These are phyloP conservation scores for Erodium moschatum DNA, from an alignment of 441 rosid genomes.

Conservation along the genomic window DNA sequence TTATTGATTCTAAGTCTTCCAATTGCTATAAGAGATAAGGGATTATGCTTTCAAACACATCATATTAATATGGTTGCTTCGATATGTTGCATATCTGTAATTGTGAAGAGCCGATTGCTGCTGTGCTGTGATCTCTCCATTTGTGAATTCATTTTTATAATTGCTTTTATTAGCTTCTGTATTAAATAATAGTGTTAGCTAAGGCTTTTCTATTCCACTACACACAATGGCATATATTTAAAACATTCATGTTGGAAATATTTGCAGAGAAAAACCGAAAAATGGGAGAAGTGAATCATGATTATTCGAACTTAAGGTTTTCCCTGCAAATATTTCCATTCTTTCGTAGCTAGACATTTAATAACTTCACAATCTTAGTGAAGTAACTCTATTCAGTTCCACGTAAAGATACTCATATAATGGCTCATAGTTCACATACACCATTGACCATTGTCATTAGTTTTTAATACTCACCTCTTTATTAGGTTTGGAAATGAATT, in stretches of 20 bases:
- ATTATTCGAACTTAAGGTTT: too few relatives aligned
- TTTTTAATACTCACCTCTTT: neutral
- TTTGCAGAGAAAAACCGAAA: too few relatives aligned
- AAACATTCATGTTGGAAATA: too few relatives aligned
- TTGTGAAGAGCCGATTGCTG: neutral
- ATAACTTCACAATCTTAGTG: neutral
- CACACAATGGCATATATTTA: too few relatives aligned
- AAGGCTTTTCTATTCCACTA: too few relatives aligned
- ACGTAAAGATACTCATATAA: neutral
- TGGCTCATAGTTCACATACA: neutral
- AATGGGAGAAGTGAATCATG: too few relatives aligned
- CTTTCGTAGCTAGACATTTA: neutral
- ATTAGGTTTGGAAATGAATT: slow-evolving; percentile 10
- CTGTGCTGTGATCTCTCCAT: neutral
- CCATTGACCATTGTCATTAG: neutral
- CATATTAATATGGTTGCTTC: too few relatives aligned
- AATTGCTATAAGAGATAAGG: slow-evolving; percentile 24
- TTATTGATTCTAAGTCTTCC: slow-evolving; percentile 30
- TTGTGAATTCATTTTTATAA: neutral
- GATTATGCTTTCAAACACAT: slow-evolving; percentile 16
- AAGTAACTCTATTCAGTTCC: neutral
- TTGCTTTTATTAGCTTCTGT: too few relatives aligned
- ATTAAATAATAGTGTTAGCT: too few relatives aligned
- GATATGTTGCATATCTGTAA: neutral
- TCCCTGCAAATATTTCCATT: too few relatives aligned